phyloP scores from a whole-genome alignment of 768 basidiomycete genomes.

The Coprinopsis strossmayeri region DNA sequence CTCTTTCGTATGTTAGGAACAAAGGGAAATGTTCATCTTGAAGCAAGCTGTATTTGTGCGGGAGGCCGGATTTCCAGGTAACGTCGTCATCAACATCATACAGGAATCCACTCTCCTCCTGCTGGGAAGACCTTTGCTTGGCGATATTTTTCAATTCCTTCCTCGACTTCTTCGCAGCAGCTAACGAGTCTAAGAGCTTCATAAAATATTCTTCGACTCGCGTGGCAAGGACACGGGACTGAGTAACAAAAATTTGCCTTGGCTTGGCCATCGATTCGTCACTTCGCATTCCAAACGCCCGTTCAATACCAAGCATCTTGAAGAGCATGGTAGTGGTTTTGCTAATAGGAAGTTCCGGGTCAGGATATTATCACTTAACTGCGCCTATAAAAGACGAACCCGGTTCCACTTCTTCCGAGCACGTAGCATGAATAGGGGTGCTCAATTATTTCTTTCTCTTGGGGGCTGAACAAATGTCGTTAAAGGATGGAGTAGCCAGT shows the following conservation, averaged over 20 bases:
- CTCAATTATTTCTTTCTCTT: constrained; percentile 53
- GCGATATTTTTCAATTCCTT: constrained; percentile 8
- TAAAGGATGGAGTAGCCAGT: neutral
- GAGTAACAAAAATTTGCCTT: constrained; percentile 68
- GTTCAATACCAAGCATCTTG: constrained; percentile 66
- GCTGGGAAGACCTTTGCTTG: constrained; percentile 3
- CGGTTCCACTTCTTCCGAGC: constrained; percentile 67
- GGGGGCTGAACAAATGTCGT: constrained; percentile 23
- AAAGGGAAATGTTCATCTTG: constrained; percentile 58
- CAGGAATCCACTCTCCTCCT: constrained; percentile 1
- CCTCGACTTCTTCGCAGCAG: constrained; percentile 8
- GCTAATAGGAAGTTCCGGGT: constrained; percentile 22
- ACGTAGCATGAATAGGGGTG: constrained; percentile 58
- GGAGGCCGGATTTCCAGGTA: constrained; percentile 9
- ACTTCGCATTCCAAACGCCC: constrained; percentile 37
- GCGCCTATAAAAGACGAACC: constrained; percentile 34
- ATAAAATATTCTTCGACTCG: constrained; percentile 66
- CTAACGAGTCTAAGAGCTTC: constrained; percentile 5
- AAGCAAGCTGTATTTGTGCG: constrained; percentile 6
- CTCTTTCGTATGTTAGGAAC: constrained; percentile 62
- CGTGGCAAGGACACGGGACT: constrained; percentile 56
- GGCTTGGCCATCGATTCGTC: constrained; percentile 33
- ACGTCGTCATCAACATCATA: constrained; percentile 10
- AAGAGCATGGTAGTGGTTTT: constrained; percentile 76
- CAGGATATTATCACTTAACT: neutral